A percentile compares a stretch with the other conserved stretches of the same genome.
phyloP scores from a whole-genome alignment of 768 basidiomycete genomes.

The Trametes villosa region DNA sequence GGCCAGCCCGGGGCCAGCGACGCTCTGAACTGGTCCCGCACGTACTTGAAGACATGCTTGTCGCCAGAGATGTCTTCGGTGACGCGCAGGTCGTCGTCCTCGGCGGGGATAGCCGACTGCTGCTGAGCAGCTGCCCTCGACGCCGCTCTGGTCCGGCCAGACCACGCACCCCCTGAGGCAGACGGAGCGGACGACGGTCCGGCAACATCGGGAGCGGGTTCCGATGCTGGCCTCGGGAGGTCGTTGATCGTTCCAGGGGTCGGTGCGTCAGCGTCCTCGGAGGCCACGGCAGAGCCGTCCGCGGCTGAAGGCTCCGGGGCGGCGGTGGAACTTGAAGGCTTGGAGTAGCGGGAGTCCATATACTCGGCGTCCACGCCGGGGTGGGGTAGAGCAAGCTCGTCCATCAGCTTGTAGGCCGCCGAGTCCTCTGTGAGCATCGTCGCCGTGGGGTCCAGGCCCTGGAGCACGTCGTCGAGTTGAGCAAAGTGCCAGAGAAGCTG shows the following conservation, averaged over 20 bases:
- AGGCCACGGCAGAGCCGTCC: no score
- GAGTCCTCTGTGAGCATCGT: neutral
- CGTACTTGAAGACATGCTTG: neutral
- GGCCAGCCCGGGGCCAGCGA: neutral
- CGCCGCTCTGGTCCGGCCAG: no score
- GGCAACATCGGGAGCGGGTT: no score
- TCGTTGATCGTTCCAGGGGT: no score
- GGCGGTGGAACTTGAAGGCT: neutral
- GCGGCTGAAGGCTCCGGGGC: neutral
- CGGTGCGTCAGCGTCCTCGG: no score
- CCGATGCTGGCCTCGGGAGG: no score
- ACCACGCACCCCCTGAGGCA: no score
- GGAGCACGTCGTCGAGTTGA: neutral
- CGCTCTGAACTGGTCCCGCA: neutral
- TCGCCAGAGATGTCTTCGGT: neutral
- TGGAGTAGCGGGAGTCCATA: no score
- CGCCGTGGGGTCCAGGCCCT: constrained; percentile 5
- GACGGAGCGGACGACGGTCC: no score
- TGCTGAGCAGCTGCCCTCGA: no score
- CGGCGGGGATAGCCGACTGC: neutral
- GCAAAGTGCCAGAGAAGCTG: constrained; percentile 3
- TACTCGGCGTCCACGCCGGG: no score
- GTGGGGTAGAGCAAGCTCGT: neutral
- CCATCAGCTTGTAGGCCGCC: neutral
- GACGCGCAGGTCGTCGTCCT: neutral